A percentile compares a stretch with the other conserved stretches of the same genome.
Conservation (phyloP, 768 basidiomycete species). For the Suillus luteus region DNA sequence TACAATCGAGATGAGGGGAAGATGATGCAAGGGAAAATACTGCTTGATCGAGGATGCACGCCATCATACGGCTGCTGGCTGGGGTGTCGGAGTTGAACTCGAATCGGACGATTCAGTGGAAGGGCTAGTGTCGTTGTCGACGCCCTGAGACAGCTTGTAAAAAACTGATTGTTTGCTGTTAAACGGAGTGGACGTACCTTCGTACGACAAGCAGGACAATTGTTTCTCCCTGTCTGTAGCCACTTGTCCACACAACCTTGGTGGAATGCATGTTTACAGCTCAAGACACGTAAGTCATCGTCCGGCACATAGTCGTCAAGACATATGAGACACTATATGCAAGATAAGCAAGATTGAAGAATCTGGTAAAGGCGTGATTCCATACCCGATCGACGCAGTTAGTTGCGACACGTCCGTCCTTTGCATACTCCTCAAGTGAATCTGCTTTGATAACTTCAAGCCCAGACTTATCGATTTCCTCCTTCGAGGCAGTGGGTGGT, state of each 20-base stretch:
- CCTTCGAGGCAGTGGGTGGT: conserved; percentile 77
- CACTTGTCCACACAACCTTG: conserved; percentile 86
- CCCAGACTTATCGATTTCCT: conserved; percentile 85
- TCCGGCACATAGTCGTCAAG: conserved; percentile 81
- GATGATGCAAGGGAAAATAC: conserved; percentile 4
- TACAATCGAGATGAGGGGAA: conserved; percentile 1
- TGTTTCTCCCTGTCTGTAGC: conserved; percentile 83
- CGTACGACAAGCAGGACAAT: conserved; percentile 89
- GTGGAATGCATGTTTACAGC: conserved; percentile 91
- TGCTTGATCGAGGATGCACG: conserved; percentile 6
- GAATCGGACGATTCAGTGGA: conserved; percentile 10
- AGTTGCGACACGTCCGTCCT: conserved; percentile 63
- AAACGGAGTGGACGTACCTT: conserved; percentile 53
- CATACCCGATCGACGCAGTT: conserved; percentile 81
- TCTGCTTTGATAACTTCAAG: conserved; percentile 70
- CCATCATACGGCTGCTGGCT: conserved; percentile 15
- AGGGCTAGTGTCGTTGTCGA: conserved; percentile 22
- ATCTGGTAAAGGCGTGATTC: conserved; percentile 15
- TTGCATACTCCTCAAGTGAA: conserved; percentile 52
- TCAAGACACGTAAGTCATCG: conserved; percentile 79
- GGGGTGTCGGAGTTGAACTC: conserved; percentile 12
- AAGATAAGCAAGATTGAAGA: neutral
- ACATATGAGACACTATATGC: conserved; percentile 75
- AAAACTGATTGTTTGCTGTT: neutral
- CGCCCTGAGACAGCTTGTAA: conserved; percentile 23